A percentile compares a stretch with the other conserved stretches of the same genome.
Evolutionary conservation across 2,329 filamentous ascomycete species (phyloP).

Genomic region (Clonostachys rosea): DNA sequence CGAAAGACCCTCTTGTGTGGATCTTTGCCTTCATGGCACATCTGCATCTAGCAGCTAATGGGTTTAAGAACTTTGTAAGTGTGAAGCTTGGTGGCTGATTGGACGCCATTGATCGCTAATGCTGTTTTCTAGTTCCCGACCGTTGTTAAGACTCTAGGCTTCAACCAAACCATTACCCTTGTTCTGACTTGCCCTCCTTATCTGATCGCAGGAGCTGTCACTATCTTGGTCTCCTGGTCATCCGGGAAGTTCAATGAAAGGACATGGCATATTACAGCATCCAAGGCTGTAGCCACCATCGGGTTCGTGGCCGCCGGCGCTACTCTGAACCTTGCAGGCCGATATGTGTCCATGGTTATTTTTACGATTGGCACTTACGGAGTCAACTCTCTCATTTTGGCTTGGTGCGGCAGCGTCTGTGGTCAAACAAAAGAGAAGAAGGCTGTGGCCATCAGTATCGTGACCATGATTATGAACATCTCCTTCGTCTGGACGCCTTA

Average conservation of each 20-base stretch:
- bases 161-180: constrained; percentile 36
- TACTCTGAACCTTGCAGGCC: constrained; percentile 12
- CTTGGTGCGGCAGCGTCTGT: constrained; percentile 28
- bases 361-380: constrained; percentile 17
- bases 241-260: constrained; percentile 35
- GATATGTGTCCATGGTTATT: constrained; percentile 11
- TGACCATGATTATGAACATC: constrained; percentile 35
- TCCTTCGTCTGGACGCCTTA: constrained; percentile 41
- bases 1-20: constrained; percentile 36
- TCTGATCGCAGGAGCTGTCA: constrained; percentile 16
- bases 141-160: constrained; percentile 27
- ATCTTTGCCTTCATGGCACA: constrained; percentile 43
- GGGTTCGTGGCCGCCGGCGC: constrained; percentile 24
- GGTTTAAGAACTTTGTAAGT: constrained; percentile 32
- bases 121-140: constrained; percentile 4
- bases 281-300: constrained; percentile 27
- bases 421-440: constrained; percentile 38
- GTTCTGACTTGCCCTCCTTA: constrained; percentile 32
- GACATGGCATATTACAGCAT: constrained; percentile 34
- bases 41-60: constrained; percentile 41
- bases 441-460: constrained; percentile 31
- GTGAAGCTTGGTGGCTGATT: constrained; percentile 13
- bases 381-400: constrained; percentile 30
- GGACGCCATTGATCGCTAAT: constrained; percentile 9
- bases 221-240: constrained; percentile 12